A percentile compares a stretch with the other conserved stretches of the same genome.
Evolutionary conservation across 2,329 filamentous ascomycete genomes (phyloP).

Genomic region (Xylariaceae sp.): DNA sequence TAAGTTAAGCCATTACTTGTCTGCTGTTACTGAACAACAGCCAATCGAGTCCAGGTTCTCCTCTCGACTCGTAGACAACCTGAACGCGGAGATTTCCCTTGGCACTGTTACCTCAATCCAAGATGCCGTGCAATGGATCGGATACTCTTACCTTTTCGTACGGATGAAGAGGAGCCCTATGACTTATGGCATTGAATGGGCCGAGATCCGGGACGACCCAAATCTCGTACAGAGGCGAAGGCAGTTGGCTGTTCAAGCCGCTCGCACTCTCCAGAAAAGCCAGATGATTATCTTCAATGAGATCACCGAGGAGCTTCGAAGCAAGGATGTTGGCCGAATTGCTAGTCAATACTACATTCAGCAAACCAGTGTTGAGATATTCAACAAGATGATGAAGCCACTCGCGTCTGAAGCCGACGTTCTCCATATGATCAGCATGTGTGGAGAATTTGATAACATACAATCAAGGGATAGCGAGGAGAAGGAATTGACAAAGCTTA

Average conservation of each 20-base stretch:
- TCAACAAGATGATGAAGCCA: slow-evolving; percentile 91
- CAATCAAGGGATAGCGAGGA: slow-evolving; percentile 87
- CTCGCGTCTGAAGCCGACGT: slow-evolving; percentile 86
- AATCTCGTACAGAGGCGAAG: slow-evolving; percentile 80
- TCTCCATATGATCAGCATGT: slow-evolving; percentile 94
- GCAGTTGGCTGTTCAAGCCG: slow-evolving; percentile 83
- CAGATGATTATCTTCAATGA: slow-evolving; percentile 99
- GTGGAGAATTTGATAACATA: slow-evolving; percentile 96
- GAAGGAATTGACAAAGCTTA: slow-evolving; percentile 75
- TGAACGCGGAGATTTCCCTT: slow-evolving; percentile 90
- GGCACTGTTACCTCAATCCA: slow-evolving; percentile 92
- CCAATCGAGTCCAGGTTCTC: slow-evolving; percentile 98
- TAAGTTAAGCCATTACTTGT: slow-evolving; percentile 84
- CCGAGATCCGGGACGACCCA: slow-evolving; percentile 83
- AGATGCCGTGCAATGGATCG: slow-evolving; percentile 95
- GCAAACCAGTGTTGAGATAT: slow-evolving; percentile 89
- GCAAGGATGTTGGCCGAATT: slow-evolving; percentile 94
- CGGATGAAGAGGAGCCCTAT: slow-evolving; percentile 91
- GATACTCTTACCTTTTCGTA: slow-evolving; percentile 96
- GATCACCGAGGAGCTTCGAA: slow-evolving; percentile 82
- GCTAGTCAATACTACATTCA: slow-evolving; percentile 96
- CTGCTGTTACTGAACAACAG: slow-evolving; percentile 89
- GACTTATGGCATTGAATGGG: slow-evolving; percentile 92
- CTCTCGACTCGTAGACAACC: slow-evolving; percentile 86
- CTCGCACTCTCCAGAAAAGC: slow-evolving; percentile 78